Evolutionary conservation across 108 stramenopile genomes (phyloP), one percentile per base, ranked within the genome.

Genomic region (Skeletonema grethae): DNA sequence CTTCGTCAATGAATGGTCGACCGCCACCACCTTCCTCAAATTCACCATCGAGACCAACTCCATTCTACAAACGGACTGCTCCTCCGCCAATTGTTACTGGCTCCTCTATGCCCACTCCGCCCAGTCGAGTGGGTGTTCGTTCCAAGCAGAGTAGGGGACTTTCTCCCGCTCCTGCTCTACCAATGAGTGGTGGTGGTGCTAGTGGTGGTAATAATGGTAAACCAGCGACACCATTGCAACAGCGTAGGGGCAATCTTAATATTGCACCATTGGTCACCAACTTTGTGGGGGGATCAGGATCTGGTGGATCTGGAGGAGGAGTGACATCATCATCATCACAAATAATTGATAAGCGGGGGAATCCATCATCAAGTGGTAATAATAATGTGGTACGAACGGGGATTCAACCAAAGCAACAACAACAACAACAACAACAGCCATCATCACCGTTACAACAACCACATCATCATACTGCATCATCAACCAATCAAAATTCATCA

Each of bases 1-100:
- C 32, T 34, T 34, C 32, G 4, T 10, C 10, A 38, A 1, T 0
- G 25, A 28, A 28, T 28, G 25, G 25, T 28, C 25, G 25, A 28
- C 25, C 25, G 25, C 25, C 25, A 28, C 25, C 25, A 28, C n/a
- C n/a, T n/a, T 36, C 35, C 0, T 35, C 35, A 6, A 36, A 8
- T 6, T 36, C 18, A 5, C 15, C 50, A n/a, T 53, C 50, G 50
- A 20, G 18, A 30, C 59, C 60, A 16, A 53, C 62, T 28, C 77
- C 77, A 53, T 71, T 67, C 31, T 79, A 79, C 39, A 79, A 79
- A 57, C 63, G 70, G 6, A 79, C 71, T 35, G 77, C 77, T 7
- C 77, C 77, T 20, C 70, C 70, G 1, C 70, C 69, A 39, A 60
- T 79, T 32, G 58, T 71, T 0, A 57, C 34, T 20, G 34, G 2